Evolutionary conservation across 2,329 filamentous ascomycete genomes (phyloP).

Genomic region (Paracoccidioides lutzii): DNA sequence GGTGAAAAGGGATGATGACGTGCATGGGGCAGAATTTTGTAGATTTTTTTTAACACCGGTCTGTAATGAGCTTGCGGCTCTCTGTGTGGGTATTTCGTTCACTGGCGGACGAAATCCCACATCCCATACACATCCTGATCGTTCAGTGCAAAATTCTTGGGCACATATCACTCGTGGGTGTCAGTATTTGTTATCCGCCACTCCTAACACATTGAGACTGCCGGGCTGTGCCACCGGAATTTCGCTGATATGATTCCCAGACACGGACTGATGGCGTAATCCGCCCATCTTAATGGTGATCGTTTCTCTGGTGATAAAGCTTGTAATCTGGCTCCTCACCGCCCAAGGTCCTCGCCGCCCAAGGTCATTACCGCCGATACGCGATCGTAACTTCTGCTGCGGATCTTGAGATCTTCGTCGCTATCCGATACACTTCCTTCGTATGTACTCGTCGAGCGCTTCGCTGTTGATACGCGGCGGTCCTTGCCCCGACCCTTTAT

Average conservation of each 20-base stretch:
- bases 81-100: not conserved
- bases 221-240: not conserved
- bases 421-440: not conserved
- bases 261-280: not conserved
- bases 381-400: constrained; percentile 3
- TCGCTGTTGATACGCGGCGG: constrained; percentile 32
- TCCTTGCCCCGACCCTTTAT: constrained; percentile 93
- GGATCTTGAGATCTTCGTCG: constrained; percentile 3
- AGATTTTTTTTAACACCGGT: not conserved
- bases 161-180: not conserved
- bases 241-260: not conserved
- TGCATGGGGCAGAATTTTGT: not conserved
- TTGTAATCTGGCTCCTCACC: constrained; percentile 13
- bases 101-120: not conserved
- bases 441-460: not conserved
- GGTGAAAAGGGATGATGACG: too few species aligned
- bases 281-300: not conserved
- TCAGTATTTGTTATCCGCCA: not conserved
- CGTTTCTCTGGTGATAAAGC: constrained; percentile 6
- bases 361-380: constrained; percentile 9
- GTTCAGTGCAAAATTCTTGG: not conserved
- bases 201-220: too few species aligned
- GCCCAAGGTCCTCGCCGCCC: constrained; percentile 10
- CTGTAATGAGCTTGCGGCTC: not conserved
- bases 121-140: not conserved